These are phyloP conservation scores for Torulaspora gathmanii DNA, from an alignment of 805 yeast genomes.

Conservation along the genomic window DNA sequence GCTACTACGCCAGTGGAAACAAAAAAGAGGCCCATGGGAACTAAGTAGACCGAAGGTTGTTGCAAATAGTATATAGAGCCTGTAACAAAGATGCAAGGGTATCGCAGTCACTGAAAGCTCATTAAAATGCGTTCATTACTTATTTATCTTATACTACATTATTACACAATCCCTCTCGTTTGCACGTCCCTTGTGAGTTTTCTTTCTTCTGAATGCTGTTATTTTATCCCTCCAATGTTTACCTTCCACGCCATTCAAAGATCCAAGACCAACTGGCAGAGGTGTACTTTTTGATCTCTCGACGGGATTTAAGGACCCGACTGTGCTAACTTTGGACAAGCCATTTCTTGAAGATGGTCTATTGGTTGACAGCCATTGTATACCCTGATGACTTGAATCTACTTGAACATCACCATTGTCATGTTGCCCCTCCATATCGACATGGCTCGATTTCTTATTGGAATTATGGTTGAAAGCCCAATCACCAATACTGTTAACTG, in stretches of 20 bases:
- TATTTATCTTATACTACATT: conserved; percentile 3
- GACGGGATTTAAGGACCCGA: conserved; percentile 21
- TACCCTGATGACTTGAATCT: background rate
- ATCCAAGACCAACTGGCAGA: conserved; percentile 16
- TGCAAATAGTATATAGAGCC: background rate
- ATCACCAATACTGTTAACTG: conserved; percentile 32
- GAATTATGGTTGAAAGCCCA: conserved; percentile 19
- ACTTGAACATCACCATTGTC: conserved; percentile 1
- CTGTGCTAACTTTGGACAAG: conserved; percentile 18
- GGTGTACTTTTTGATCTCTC: conserved; percentile 34
- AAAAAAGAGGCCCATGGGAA: conserved; percentile 1
- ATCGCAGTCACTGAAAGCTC: background rate
- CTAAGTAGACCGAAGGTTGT: background rate
- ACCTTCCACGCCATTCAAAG: conserved; percentile 19
- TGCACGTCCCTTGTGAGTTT: conserved; percentile 2
- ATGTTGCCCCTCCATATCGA: background rate
- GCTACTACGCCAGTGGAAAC: conserved; percentile 21
- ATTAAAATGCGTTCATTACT: background rate
- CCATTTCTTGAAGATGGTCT: conserved; percentile 11
- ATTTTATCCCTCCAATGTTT: conserved; percentile 25
- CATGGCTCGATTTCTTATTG: background rate
- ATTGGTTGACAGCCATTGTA: conserved; percentile 1
- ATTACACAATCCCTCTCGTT: conserved; percentile 11
- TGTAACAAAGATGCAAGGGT: background rate
- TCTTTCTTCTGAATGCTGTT: conserved; percentile 19